Conservation (phyloP, 1,284 basidiomycete genomes). For the Ustilago sp. region DNA sequence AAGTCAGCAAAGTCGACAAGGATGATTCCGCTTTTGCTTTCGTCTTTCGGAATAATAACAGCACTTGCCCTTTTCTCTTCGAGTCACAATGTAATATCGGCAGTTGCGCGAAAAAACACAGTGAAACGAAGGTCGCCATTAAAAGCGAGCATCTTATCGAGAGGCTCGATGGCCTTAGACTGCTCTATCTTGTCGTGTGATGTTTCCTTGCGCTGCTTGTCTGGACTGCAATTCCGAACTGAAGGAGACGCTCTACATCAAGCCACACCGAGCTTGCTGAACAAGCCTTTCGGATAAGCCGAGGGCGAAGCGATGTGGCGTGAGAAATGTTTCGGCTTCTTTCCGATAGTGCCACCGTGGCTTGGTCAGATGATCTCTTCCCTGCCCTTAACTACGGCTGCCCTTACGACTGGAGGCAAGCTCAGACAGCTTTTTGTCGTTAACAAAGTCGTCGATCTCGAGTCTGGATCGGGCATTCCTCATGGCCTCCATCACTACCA, state of each 20-base stretch:
- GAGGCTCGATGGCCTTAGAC: too few relatives aligned
- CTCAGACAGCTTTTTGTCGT: too few relatives aligned
- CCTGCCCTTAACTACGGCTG: too few relatives aligned
- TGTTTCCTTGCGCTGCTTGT: too few relatives aligned
- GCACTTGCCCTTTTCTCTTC: neutral
- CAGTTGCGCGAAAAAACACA: conserved; percentile 23
- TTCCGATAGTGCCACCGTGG: neutral
- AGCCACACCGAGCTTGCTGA: neutral
- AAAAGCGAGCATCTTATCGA: neutral
- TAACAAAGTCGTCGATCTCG: too few relatives aligned
- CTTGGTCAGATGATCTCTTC: too few relatives aligned
- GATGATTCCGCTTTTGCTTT: conserved; percentile 2
- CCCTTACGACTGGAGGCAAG: too few relatives aligned
- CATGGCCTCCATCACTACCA: neutral
- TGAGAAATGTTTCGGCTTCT: neutral
- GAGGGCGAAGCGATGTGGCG: neutral
- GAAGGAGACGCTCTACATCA: too few relatives aligned
- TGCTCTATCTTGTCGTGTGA: neutral
- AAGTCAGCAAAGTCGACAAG: neutral
- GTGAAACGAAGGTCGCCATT: conserved; percentile 15
- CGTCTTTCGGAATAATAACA: conserved; percentile 13
- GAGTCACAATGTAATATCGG: conserved; percentile 32
- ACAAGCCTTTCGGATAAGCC: neutral
- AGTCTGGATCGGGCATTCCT: too few relatives aligned
- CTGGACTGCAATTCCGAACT: too few relatives aligned